These are phyloP conservation scores for Oryza meridionalis DNA, from an alignment of 176 grass and related monocot species.

Conservation along the genomic window DNA sequence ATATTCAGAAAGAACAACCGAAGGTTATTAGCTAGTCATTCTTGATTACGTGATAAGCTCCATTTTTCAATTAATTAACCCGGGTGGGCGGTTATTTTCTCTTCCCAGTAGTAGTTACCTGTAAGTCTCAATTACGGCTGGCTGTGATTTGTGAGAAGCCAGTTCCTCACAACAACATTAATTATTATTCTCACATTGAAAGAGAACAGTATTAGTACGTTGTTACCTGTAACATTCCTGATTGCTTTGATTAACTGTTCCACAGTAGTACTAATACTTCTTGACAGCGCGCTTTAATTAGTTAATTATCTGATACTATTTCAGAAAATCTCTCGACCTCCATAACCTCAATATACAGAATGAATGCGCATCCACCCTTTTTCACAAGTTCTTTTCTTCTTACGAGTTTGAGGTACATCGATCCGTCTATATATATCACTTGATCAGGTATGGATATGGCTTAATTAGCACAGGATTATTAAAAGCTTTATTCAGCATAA, in stretches of 20 bases:
- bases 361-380: neutral
- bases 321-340: neutral
- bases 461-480: neutral
- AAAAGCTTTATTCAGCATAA: neutral
- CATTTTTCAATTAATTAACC: neutral
- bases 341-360: neutral
- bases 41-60: constrained; percentile 1
- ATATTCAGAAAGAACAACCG: neutral
- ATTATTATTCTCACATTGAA: neutral
- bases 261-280: neutral
- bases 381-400: neutral
- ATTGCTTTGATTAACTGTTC: neutral
- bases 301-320: neutral
- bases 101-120: neutral
- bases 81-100: neutral
- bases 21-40: neutral
- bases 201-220: neutral
- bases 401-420: neutral
- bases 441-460: neutral
- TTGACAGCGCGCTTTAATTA: neutral
- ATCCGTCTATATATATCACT: too few relatives aligned
- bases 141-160: neutral
- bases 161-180: neutral
- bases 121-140: constrained; percentile 11
- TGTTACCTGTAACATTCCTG: too few relatives aligned